Evolutionary conservation across 495 filamentous ascomycete species (phyloP).

Genomic region (Xylaria castorea): DNA sequence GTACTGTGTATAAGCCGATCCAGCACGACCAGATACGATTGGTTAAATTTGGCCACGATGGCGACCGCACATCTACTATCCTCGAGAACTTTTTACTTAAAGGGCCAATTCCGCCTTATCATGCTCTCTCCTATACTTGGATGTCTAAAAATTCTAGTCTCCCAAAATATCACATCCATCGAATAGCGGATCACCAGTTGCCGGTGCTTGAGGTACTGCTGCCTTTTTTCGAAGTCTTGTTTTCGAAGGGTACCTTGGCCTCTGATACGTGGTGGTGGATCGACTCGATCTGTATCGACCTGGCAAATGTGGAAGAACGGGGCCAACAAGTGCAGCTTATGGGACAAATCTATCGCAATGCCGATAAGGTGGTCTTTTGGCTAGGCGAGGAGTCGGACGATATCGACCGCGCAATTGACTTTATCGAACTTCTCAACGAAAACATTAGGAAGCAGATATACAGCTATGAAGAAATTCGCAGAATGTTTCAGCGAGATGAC

Average conservation of each 20-base stretch:
- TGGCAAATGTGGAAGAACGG: background rate
- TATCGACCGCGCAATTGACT: background rate
- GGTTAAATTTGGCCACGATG: background rate
- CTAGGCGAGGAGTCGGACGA: background rate
- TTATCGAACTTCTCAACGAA: background rate
- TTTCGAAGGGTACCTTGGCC: background rate
- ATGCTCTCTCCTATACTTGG: background rate
- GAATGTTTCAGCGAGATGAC: background rate
- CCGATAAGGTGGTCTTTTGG: background rate
- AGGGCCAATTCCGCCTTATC: background rate
- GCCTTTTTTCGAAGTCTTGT: background rate
- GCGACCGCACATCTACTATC: background rate
- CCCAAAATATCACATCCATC: background rate
- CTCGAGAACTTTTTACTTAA: background rate
- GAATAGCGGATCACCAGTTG: background rate
- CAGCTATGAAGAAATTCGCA: background rate
- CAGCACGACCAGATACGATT: conserved; percentile 1
- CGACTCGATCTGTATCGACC: background rate
- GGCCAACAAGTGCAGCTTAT: background rate
- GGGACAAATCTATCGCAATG: background rate
- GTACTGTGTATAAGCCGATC: background rate
- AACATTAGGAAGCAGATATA: background rate
- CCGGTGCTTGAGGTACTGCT: background rate
- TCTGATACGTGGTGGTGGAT: conserved; percentile 4
- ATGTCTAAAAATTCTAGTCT: background rate